Conservation (phyloP, 2,329 filamentous ascomycete genomes). For the Lecanoromycetidae sp. region DNA sequence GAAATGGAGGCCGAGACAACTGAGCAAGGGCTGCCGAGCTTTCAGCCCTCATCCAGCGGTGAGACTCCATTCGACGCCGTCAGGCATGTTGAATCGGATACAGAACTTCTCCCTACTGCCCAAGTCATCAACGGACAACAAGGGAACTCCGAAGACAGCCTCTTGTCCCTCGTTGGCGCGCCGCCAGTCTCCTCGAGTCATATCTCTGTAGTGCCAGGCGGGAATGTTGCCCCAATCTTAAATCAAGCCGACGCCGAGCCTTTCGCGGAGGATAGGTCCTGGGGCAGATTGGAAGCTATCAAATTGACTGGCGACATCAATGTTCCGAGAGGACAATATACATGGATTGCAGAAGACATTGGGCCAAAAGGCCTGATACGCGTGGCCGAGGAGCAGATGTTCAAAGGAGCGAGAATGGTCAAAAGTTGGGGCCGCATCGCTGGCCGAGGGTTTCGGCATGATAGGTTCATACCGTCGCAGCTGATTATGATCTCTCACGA, state of each 20-base stretch:
- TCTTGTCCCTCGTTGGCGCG: too few species aligned
- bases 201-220: too few species aligned
- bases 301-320: slow-evolving; percentile 90
- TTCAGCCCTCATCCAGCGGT: background rate
- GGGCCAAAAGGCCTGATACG: slow-evolving; percentile 53
- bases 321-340: slow-evolving; percentile 73
- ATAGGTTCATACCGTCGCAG: slow-evolving; percentile 61
- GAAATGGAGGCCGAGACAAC: slow-evolving; percentile 17
- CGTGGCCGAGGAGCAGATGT: slow-evolving; percentile 52
- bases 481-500: slow-evolving; percentile 70
- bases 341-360: slow-evolving; percentile 70
- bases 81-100: too few species aligned
- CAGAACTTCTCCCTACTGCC: too few species aligned
- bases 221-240: too few species aligned
- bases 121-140: too few species aligned
- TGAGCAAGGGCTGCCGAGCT: background rate
- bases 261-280: slow-evolving; percentile 28
- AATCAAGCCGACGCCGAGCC: background rate
- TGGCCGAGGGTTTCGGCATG: slow-evolving; percentile 54
- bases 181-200: too few species aligned
- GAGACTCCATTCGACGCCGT: too few species aligned
- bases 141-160: too few species aligned
- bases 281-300: slow-evolving; percentile 64
- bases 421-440: slow-evolving; percentile 68
- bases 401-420: slow-evolving; percentile 63